Conservation (phyloP, 768 basidiomycete species). For the Termitomyces sp. region DNA sequence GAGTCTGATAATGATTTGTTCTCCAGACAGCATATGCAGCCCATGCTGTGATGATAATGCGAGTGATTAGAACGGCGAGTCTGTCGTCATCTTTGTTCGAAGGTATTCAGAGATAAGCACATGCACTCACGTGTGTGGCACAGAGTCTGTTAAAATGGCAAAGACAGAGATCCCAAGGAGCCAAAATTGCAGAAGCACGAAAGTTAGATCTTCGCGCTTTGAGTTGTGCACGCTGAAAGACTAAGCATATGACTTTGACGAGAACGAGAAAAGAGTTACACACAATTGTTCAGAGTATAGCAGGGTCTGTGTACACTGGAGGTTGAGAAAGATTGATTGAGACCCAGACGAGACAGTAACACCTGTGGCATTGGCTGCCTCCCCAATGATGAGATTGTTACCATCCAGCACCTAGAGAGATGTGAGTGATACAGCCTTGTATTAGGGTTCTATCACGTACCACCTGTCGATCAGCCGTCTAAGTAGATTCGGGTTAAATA, state of each 20-base stretch:
- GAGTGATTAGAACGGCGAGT: conserved; percentile 36
- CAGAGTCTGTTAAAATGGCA: conserved; percentile 43
- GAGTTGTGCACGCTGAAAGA: conserved; percentile 33
- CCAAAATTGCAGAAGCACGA: conserved; percentile 49
- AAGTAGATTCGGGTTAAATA: background rate
- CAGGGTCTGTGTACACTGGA: conserved; percentile 39
- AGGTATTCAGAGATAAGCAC: background rate
- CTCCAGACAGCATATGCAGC: conserved; percentile 46
- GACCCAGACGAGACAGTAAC: conserved; percentile 20
- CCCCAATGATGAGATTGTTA: background rate
- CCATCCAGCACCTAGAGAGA: background rate
- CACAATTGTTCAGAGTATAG: conserved; percentile 42
- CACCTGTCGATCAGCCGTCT: background rate
- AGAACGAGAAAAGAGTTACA: conserved; percentile 7
- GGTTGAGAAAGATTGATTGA: conserved; percentile 20
- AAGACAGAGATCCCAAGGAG: conserved; percentile 44
- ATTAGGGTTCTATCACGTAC: background rate
- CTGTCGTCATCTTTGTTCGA: background rate
- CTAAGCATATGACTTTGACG: background rate
- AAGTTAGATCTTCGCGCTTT: conserved; percentile 40
- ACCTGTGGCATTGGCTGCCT: conserved; percentile 12
- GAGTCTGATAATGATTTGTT: conserved; percentile 25
- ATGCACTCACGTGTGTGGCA: conserved; percentile 44
- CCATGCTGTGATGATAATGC: conserved; percentile 42
- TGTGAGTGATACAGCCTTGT: background rate